Evolutionary conservation across 306 rosid species (phyloP).

Genomic region (Fragaria ananassa): DNA sequence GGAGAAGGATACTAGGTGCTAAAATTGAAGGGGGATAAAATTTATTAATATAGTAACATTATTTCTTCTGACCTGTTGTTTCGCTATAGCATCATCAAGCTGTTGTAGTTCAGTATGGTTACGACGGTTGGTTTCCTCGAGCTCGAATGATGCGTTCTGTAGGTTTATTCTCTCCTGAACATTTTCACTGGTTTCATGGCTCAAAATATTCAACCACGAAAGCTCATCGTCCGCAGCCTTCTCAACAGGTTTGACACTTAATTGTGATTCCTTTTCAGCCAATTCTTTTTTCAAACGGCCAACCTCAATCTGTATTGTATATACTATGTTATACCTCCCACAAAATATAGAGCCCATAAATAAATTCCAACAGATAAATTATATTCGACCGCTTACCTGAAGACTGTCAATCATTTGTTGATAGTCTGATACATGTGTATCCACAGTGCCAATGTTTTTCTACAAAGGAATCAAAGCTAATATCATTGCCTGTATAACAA

Average conservation of each 20-base stretch:
- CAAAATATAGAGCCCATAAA: not conserved
- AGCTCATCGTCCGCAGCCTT: slow-evolving; percentile 54
- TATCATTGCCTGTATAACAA: not conserved
- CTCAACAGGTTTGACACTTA: slow-evolving; percentile 46
- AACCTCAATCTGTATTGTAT: slow-evolving; percentile 47
- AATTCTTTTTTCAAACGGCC: slow-evolving; percentile 49
- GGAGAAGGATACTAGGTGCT: not conserved
- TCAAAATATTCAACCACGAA: slow-evolving; percentile 51
- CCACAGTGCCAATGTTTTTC: slow-evolving; percentile 58
- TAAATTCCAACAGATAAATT: slow-evolving; percentile 11
- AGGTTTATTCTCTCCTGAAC: slow-evolving; percentile 66
- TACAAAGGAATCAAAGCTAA: slow-evolving; percentile 22
- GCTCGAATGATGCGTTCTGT: slow-evolving; percentile 58
- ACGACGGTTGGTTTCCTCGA: slow-evolving; percentile 54
- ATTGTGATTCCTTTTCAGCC: slow-evolving; percentile 50
- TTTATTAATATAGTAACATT: not conserved
- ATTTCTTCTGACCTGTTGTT: slow-evolving; percentile 38
- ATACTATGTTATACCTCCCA: slow-evolving; percentile 17
- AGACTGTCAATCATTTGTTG: slow-evolving; percentile 63
- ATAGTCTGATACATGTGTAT: slow-evolving; percentile 60
- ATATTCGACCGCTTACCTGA: slow-evolving; percentile 36
- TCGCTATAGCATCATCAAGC: slow-evolving; percentile 61
- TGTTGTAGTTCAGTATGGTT: slow-evolving; percentile 56
- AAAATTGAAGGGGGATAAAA: not conserved
- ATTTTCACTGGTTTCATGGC: slow-evolving; percentile 61